Base-by-base conservation (phyloP, 2,329 filamentous ascomycete genomes). In the Aureobasidium lini region DNA sequence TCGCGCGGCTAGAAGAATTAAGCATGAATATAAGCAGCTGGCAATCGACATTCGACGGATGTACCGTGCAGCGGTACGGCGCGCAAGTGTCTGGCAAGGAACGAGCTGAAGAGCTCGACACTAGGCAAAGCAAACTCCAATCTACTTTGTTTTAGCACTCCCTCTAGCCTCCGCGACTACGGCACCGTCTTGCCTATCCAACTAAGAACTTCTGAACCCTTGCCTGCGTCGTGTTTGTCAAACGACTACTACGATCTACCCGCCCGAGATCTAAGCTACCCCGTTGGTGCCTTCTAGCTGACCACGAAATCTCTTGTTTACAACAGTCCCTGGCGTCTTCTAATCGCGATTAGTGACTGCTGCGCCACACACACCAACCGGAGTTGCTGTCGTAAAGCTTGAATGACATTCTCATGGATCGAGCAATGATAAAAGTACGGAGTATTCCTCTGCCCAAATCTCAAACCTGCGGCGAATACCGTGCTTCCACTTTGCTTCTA, bases 1-100 rank as follows among this genome's bases (percentile, higher is more conserved):
- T 43, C 34, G 34, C 18, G 18, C 23, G 36, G 13, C 48, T 40
- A 53, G 43, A 29, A 42, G 31, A 37, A 11, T 56, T 56, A 56
- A 56, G 52, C 52, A 56, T 56, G 52, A 56, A 56, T 44, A 56
- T 46, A 56, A 56, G 52, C 52, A 44, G 52, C 40, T 29, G 39
- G 28, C 50, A 34, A 43, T 42, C 39, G 50, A 54, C 39, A 42
- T 43, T 34, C 6, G 50, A 23, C 39, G 50, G 50, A 43, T 54
- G 37, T 43, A 36, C 50, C 50, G 39, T 54, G 50, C 50, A 54
- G 50, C 50, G 50, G 50, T 54, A 40, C 50, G 50, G 50, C 50
- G 39, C 50, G 50, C 50, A 43, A 56, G 52, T 56, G 52, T 56
- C 29, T 44, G 16, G 39, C 52, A 56, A 56, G 40, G 52, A 36